Evolutionary conservation across 768 basidiomycete genomes (phyloP).

Genomic region (Neoboletus magnificus): DNA sequence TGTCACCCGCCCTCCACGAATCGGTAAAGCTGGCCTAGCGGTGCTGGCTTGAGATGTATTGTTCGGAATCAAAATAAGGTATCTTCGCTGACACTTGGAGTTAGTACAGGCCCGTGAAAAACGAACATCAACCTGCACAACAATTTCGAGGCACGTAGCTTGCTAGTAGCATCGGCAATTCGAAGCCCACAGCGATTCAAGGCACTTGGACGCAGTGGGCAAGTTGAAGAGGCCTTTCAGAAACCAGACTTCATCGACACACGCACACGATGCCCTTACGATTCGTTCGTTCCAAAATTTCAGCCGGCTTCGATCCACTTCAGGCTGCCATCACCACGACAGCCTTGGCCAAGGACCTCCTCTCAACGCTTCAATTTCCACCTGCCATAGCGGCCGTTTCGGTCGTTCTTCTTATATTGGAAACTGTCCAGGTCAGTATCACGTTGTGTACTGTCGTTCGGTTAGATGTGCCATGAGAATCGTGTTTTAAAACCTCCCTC

Average conservation of each 20-base stretch:
- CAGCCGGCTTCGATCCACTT: conserved; percentile 25
- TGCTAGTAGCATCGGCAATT: background rate
- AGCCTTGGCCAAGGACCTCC: conserved; percentile 29
- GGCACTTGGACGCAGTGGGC: background rate
- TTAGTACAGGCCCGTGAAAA: background rate
- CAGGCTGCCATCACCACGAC: conserved; percentile 31
- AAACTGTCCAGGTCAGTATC: conserved; percentile 42
- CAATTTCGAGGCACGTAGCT: background rate
- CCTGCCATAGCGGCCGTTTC: conserved; percentile 41
- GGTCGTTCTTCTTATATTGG: conserved; percentile 41
- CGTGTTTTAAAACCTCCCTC: background rate
- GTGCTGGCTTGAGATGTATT: background rate
- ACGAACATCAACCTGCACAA: background rate
- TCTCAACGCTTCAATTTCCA: conserved; percentile 38
- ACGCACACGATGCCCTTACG: conserved; percentile 27
- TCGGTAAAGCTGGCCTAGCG: background rate
- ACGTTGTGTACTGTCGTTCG: background rate
- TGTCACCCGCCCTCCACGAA: too few relatives aligned
- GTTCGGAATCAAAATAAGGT: background rate
- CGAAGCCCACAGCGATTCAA: background rate
- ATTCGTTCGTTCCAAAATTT: conserved; percentile 27
- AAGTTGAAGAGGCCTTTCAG: background rate
- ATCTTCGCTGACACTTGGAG: background rate
- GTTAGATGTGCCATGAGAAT: background rate
- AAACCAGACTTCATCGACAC: background rate